phyloP scores from a whole-genome alignment of 192 early-diverging fungal species.

The Entomortierella beljakovae region DNA sequence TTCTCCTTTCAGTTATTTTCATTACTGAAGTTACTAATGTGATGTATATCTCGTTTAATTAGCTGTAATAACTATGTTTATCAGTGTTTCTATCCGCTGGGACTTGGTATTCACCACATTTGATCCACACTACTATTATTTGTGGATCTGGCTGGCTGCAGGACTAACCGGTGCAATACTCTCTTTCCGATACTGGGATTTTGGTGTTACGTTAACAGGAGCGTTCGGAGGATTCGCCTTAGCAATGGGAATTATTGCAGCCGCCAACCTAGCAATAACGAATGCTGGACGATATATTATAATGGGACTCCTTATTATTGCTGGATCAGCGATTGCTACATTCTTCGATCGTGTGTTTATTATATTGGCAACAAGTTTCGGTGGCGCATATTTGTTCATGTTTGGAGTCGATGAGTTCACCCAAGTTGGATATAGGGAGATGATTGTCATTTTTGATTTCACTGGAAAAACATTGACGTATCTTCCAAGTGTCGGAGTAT shows the following conservation, averaged over 20 bases:
- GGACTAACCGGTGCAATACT: constrained; percentile 23
- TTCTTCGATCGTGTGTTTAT: constrained; percentile 59
- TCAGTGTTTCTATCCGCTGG: constrained; percentile 49
- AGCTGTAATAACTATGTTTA: constrained; percentile 41
- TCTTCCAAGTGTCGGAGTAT: constrained; percentile 35
- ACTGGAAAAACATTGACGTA: constrained; percentile 44
- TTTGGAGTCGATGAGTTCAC: constrained; percentile 64
- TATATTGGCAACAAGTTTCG: constrained; percentile 58
- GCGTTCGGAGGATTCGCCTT: constrained; percentile 49
- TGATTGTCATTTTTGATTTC: constrained; percentile 54
- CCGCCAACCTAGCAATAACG: constrained; percentile 24
- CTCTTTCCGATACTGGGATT: constrained; percentile 48
- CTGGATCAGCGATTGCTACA: constrained; percentile 47
- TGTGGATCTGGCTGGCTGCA: constrained; percentile 44
- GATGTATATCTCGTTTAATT: neutral
- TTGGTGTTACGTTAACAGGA: constrained; percentile 42
- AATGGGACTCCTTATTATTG: constrained; percentile 37
- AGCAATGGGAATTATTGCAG: constrained; percentile 41
- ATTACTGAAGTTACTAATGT: neutral
- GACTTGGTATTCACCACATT: constrained; percentile 48
- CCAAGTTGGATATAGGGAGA: constrained; percentile 60
- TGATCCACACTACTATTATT: constrained; percentile 29
- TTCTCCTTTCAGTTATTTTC: neutral
- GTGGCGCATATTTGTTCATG: constrained; percentile 63
- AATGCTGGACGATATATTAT: constrained; percentile 47